These are phyloP conservation scores for Silene conica DNA, from an alignment of 148 eudicot species.

Conservation along the genomic window DNA sequence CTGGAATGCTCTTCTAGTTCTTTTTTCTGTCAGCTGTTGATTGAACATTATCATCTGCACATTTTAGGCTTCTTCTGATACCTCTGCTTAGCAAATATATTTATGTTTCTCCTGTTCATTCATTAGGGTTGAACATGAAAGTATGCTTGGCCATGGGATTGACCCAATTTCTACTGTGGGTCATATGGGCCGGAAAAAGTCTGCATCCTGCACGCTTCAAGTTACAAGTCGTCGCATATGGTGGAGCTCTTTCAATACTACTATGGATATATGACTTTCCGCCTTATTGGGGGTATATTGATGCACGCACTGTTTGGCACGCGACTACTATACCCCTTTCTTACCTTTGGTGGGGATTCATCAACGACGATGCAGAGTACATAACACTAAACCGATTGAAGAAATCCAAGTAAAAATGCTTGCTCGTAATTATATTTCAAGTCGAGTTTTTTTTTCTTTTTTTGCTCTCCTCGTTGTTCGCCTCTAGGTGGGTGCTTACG, in stretches of 20 bases:
- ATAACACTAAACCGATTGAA: slow-evolving; percentile 31
- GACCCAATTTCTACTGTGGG: slow-evolving; percentile 60
- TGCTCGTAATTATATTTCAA: neutral
- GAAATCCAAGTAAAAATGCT: slow-evolving; percentile 43
- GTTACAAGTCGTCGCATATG: slow-evolving; percentile 49
- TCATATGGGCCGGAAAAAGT: slow-evolving; percentile 56
- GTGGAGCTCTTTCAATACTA: slow-evolving; percentile 6
- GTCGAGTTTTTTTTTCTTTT: neutral
- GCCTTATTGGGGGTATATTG: no score
- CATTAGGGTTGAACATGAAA: slow-evolving; percentile 58
- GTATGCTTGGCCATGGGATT: slow-evolving; percentile 49
- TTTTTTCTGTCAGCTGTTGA: neutral
- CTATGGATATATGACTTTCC: no score
- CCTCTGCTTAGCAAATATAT: no score
- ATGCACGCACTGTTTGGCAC: no score
- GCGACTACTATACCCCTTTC: no score
- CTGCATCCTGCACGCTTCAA: slow-evolving; percentile 67
- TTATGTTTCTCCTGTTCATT: slow-evolving; percentile 4
- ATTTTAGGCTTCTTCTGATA: no score
- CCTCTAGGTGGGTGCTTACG: slow-evolving; percentile 22
- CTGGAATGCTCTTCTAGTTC: neutral
- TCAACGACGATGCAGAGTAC: no score
- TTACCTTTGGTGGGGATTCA: no score
- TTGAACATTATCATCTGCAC: no score
- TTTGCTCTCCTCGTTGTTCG: slow-evolving; percentile 21